Conservation (phyloP, 495 filamentous ascomycete genomes). For the Pyrenula aspistea region DNA sequence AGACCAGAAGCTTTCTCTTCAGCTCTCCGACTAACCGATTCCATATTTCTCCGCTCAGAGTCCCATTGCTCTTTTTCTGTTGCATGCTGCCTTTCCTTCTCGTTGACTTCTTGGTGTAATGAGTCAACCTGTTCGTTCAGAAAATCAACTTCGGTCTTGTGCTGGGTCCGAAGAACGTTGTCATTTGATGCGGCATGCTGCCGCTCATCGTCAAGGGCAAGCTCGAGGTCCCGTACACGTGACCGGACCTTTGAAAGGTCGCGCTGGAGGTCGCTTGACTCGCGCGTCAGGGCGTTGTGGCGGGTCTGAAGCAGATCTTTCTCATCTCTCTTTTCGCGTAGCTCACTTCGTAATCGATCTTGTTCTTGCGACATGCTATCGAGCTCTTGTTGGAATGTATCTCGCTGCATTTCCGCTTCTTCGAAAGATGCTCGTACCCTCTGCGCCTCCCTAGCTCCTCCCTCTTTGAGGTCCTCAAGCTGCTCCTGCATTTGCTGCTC, state of each 20-base stretch:
- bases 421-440: conserved; percentile 32
- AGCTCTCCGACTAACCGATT: conserved; percentile 52
- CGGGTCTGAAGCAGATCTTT: conserved; percentile 59
- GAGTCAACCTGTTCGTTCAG: conserved; percentile 56
- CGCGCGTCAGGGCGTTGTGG: conserved; percentile 55
- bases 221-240: conserved; percentile 44
- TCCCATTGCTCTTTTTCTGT: conserved; percentile 64
- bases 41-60: conserved; percentile 47
- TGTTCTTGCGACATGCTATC: conserved; percentile 33
- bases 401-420: conserved; percentile 22
- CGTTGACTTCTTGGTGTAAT: conserved; percentile 59
- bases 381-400: conserved; percentile 21
- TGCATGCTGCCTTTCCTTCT: conserved; percentile 58
- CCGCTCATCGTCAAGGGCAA: conserved; percentile 44
- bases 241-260: conserved; percentile 46
- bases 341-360: conserved; percentile 39
- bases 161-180: conserved; percentile 43
- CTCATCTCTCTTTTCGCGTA: conserved; percentile 47
- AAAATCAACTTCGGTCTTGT: conserved; percentile 48
- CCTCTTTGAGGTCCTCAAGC: conserved; percentile 26
- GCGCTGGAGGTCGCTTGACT: conserved; percentile 53
- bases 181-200: conserved; percentile 45
- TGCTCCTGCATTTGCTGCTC: conserved; percentile 27
- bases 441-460: conserved; percentile 25
- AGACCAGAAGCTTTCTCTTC: conserved; percentile 59